These are phyloP conservation scores for Lagerstroemia speciosa DNA, from an alignment of 345 rosid species.

Conservation along the genomic window DNA sequence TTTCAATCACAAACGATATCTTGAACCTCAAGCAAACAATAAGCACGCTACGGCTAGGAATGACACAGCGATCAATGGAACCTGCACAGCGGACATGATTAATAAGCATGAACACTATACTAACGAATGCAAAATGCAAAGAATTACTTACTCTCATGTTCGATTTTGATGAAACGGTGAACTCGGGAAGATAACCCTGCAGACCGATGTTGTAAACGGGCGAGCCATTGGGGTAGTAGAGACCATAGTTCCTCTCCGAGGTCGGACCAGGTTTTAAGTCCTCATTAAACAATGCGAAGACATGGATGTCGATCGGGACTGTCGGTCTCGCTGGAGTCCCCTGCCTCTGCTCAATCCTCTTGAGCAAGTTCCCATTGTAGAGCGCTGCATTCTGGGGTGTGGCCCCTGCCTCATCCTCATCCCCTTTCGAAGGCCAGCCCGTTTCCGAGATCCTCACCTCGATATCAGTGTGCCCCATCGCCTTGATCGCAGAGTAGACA, in stretches of 20 bases:
- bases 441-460: conserved; percentile 80
- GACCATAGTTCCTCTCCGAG: conserved; percentile 85
- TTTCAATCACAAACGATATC: background rate
- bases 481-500: conserved; percentile 62
- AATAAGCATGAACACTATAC: background rate
- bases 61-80: background rate
- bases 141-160: background rate
- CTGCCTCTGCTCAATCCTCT: conserved; percentile 35
- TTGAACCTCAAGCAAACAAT: background rate
- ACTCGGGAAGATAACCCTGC: conserved; percentile 52
- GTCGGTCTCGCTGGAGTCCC: conserved; percentile 73
- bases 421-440: conserved; percentile 95
- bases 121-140: background rate
- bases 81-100: background rate
- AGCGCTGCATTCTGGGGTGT: conserved; percentile 58
- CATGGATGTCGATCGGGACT: conserved; percentile 50
- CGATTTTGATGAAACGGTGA: conserved; percentile 17
- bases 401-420: conserved; percentile 63
- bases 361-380: conserved; percentile 59
- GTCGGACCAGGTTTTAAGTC: conserved; percentile 68
- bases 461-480: conserved; percentile 63
- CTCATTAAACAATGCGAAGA: conserved; percentile 86
- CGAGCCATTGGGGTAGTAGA: conserved; percentile 63
- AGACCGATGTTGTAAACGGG: conserved; percentile 71
- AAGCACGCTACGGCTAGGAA: background rate